A percentile compares a stretch with the other conserved stretches of the same genome.
Conservation (phyloP, 345 rosid genomes). For the Hirschfeldia incana region DNA sequence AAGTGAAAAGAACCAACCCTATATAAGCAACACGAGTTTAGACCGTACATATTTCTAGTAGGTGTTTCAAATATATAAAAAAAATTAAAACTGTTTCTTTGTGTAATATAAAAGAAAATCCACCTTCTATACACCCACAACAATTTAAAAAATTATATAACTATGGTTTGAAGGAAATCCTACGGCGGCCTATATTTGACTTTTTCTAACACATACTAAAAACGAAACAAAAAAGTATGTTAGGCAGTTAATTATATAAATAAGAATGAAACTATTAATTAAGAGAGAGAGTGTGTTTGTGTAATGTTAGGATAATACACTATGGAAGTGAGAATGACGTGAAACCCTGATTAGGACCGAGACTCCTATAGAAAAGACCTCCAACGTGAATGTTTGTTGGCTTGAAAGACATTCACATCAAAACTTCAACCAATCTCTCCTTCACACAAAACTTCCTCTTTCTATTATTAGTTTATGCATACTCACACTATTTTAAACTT, state of each 20-base stretch:
- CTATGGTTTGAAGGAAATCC: conserved; percentile 9
- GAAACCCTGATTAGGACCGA: conserved; percentile 48
- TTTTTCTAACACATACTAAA: conserved; percentile 2
- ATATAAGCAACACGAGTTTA: background rate
- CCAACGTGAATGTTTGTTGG: conserved; percentile 73
- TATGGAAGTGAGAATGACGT: conserved; percentile 33
- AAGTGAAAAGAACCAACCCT: background rate
- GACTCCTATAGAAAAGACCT: conserved; percentile 48
- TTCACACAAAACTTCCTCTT: conserved; percentile 27
- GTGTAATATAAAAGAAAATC: background rate
- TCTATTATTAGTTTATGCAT: conserved; percentile 18
- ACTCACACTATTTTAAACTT: conserved; percentile 9
- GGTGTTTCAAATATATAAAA: background rate
- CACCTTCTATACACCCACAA: background rate
- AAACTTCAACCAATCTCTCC: conserved; percentile 46
- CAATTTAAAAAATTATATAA: background rate
- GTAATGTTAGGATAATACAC: conserved; percentile 37
- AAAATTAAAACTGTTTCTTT: background rate
- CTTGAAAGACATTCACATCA: conserved; percentile 61
- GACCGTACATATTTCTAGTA: background rate
- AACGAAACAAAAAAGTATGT: conserved; percentile 14
- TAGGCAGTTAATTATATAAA: conserved; percentile 11
- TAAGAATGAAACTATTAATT: background rate
- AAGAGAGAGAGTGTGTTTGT: conserved; percentile 9
- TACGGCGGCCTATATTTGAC: conserved; percentile 35